Base-by-base conservation (phyloP, 1,284 basidiomycete genomes). In the Ustilago xerochloae region DNA sequence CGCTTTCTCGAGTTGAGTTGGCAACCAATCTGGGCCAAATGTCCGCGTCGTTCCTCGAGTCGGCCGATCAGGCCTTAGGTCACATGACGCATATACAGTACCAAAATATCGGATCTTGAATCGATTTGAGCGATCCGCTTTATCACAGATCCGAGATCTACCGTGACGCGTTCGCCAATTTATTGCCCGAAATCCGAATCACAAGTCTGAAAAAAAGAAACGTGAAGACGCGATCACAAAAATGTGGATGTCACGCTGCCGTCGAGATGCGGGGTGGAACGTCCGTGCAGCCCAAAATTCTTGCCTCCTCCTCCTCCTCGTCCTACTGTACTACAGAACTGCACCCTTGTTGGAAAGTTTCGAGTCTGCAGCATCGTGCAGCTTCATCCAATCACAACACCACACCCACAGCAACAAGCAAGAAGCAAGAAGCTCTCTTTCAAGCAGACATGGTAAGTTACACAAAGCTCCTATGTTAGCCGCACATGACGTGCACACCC, bases 301-400 rank as follows among this genome's bases (percentile, higher is more conserved):
- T n/a, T n/a, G n/a, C n/a, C n/a, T n/a, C n/a, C n/a, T n/a, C n/a
- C n/a, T n/a, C n/a, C n/a, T n/a, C n/a, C n/a, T n/a, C n/a, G n/a
- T n/a, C n/a, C n/a, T n/a, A n/a, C n/a, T n/a, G n/a, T n/a, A n/a
- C n/a, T n/a, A 18, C n/a, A 20, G 24, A 13, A 10, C 26, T 43
- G 41, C 46, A 46, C 6, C 46, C 46, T 15, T 30, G 13, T 20
- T 18, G 20, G 15, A 61, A 63, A 46, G 53, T 55, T 63, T 62
- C 29, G 22, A 22, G 24, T 29, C 62, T 63, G 62, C 62, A 63
- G 54, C 49, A 24, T 47, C 36, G 30, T 64, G 62, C 54, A 64
- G 24, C n/a, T 48, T 9, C 30, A 29, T 30, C 9, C 16, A 15
- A 29, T 41, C 35, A 10, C 32, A 41, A 20, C 35, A n/a, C 22